These are phyloP conservation scores for Tricholomella constricta DNA, from an alignment of 768 basidiomycete genomes.

Conservation along the genomic window DNA sequence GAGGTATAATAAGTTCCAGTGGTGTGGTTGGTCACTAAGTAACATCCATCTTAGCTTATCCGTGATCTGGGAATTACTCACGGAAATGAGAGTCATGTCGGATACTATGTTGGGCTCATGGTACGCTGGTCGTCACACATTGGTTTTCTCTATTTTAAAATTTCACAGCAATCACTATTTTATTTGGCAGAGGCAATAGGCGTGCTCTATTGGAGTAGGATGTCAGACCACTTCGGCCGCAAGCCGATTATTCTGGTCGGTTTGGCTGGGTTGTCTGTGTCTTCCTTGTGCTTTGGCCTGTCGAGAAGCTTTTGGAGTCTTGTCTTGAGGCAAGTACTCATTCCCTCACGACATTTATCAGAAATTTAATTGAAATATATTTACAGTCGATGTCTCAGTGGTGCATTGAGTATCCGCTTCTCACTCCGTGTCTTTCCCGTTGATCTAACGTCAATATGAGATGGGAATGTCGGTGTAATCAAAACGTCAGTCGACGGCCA, in stretches of 20 bases:
- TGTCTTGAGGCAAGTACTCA: conserved; percentile 44
- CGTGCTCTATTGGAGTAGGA: conserved; percentile 71
- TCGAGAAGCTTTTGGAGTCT: conserved; percentile 69
- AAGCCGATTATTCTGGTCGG: conserved; percentile 75
- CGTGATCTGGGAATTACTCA: conserved; percentile 72
- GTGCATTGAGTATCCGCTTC: conserved; percentile 56
- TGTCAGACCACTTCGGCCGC: conserved; percentile 72
- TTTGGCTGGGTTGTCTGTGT: conserved; percentile 60
- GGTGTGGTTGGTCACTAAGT: too few species aligned
- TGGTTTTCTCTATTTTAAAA: neutral
- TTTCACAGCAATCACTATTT: conserved; percentile 70
- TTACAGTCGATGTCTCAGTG: conserved; percentile 61
- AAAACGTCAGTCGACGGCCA: conserved; percentile 54
- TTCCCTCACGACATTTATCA: neutral
- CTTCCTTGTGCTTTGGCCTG: conserved; percentile 76
- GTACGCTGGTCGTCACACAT: conserved; percentile 36
- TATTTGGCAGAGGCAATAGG: conserved; percentile 73
- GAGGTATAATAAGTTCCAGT: conserved; percentile 70
- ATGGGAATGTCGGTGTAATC: conserved; percentile 67
- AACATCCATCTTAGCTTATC: too few species aligned
- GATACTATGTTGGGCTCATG: conserved; percentile 79
- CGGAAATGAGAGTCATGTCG: conserved; percentile 74
- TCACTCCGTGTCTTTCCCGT: neutral
- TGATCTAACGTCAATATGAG: conserved; percentile 22
- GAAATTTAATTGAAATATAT: too few species aligned